Evolutionary conservation across 2,329 filamentous ascomycete genomes (phyloP).

Genomic region (Cordyceps pruinosa): DNA sequence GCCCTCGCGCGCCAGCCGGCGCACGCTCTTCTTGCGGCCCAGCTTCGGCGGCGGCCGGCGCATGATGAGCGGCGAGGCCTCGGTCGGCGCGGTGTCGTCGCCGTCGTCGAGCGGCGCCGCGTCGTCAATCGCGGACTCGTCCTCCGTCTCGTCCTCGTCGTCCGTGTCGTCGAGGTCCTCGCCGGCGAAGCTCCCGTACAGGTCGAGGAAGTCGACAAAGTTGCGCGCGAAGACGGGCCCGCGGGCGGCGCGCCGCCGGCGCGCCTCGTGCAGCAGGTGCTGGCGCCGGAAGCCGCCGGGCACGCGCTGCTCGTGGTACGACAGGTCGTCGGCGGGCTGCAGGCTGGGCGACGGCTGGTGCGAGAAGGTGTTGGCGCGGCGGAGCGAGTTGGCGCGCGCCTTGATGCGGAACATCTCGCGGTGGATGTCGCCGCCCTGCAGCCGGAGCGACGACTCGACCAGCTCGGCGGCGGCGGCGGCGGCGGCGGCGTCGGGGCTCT

Average conservation of each 20-base stretch:
- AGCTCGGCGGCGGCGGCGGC: too few relatives aligned
- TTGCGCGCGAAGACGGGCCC: constrained; percentile 51
- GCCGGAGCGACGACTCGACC: constrained; percentile 54
- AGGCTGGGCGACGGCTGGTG: constrained; percentile 34
- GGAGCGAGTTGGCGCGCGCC: constrained; percentile 41
- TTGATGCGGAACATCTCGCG: constrained; percentile 71
- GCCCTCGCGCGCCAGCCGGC: constrained; percentile 38
- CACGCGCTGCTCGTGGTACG: constrained; percentile 33
- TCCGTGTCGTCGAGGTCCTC: constrained; percentile 54
- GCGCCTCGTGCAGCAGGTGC: constrained; percentile 30
- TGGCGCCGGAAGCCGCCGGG: constrained; percentile 44
- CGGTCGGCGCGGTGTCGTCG: constrained; percentile 37
- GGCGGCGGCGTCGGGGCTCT: constrained; percentile 36
- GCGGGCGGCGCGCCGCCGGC: constrained; percentile 30
- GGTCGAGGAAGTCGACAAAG: constrained; percentile 68
- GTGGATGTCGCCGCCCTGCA: constrained; percentile 73
- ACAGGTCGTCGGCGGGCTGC: constrained; percentile 23
- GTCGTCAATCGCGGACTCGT: constrained; percentile 46
- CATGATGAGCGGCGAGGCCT: constrained; percentile 49
- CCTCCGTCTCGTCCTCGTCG: constrained; percentile 34
- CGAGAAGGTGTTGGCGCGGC: constrained; percentile 63
- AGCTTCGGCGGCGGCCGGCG: constrained; percentile 27
- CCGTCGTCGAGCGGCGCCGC: constrained; percentile 27
- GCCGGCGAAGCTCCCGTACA: constrained; percentile 71
- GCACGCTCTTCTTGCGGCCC: constrained; percentile 46